Evolutionary conservation across 176 grass and related monocot species (phyloP).

Genomic region (Elaeis guineensis): DNA sequence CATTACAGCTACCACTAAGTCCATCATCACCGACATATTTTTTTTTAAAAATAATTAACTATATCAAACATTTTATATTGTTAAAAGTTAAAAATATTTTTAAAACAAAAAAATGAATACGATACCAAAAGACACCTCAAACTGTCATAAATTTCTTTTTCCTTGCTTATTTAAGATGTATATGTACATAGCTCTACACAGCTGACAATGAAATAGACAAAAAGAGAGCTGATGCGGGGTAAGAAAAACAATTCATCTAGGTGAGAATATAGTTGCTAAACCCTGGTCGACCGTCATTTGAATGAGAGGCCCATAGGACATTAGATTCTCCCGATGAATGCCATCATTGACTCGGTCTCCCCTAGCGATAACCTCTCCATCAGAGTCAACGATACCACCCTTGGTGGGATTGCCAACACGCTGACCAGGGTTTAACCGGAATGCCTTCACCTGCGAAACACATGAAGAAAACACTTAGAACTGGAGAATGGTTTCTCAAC

Average conservation of each 20-base stretch:
- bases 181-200: too few relatives aligned
- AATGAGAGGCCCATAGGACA: slow-evolving; percentile 56
- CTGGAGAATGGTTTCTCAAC: too few relatives aligned
- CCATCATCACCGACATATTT: too few relatives aligned
- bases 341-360: slow-evolving; percentile 20
- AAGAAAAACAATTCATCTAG: slow-evolving; percentile 17
- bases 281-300: slow-evolving; percentile 54
- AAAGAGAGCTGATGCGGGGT: not conserved
- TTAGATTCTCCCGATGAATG: slow-evolving; percentile 28
- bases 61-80: too few relatives aligned
- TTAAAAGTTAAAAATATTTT: too few relatives aligned
- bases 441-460: slow-evolving; percentile 43
- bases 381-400: slow-evolving; percentile 68
- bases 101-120: too few relatives aligned
- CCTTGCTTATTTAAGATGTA: too few relatives aligned
- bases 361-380: slow-evolving; percentile 75
- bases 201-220: not conserved
- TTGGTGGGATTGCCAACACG: slow-evolving; percentile 29
- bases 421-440: slow-evolving; percentile 39
- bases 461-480: too few relatives aligned
- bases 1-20: too few relatives aligned
- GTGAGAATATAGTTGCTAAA: slow-evolving; percentile 50
- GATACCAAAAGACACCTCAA: too few relatives aligned
- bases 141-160: too few relatives aligned
- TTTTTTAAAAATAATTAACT: too few relatives aligned